phyloP scores from a whole-genome alignment of 1,139 yeast species.

The Candida mesenterica region DNA sequence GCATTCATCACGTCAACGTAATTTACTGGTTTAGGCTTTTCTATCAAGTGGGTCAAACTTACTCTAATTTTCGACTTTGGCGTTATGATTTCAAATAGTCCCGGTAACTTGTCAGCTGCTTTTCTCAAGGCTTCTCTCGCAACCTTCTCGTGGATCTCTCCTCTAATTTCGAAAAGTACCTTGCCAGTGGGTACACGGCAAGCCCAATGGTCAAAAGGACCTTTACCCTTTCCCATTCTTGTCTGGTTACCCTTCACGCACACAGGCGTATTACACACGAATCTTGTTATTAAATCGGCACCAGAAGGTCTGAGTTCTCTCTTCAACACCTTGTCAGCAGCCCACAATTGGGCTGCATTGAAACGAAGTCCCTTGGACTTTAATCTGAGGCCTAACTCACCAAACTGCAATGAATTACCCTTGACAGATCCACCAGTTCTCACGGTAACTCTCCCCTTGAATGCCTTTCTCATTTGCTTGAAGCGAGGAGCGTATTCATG shows the following conservation, averaged over 20 bases:
- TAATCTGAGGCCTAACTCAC: conserved; percentile 82
- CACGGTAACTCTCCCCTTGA: conserved; percentile 92
- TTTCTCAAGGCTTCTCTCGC: conserved; percentile 91
- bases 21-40: conserved; percentile 49
- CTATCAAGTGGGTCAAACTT: conserved; percentile 53
- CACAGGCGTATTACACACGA: conserved; percentile 83
- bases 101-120: conserved; percentile 92
- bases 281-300: conserved; percentile 72
- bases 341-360: conserved; percentile 86
- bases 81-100: conserved; percentile 82
- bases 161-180: conserved; percentile 79
- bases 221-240: conserved; percentile 99
- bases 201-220: conserved; percentile 97
- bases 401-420: conserved; percentile 80
- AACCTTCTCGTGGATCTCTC: conserved; percentile 80
- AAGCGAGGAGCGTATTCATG: conserved; percentile 90
- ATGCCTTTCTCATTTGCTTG: conserved; percentile 71
- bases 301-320: conserved; percentile 75
- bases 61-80: conserved; percentile 66
- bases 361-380: conserved; percentile 83
- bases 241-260: conserved; percentile 97
- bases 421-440: conserved; percentile 92
- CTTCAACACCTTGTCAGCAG: conserved; percentile 84
- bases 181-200: conserved; percentile 95
- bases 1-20: conserved; percentile 53